Base-by-base conservation (phyloP, 169 alveolate species). In the Plasmodium inui region DNA sequence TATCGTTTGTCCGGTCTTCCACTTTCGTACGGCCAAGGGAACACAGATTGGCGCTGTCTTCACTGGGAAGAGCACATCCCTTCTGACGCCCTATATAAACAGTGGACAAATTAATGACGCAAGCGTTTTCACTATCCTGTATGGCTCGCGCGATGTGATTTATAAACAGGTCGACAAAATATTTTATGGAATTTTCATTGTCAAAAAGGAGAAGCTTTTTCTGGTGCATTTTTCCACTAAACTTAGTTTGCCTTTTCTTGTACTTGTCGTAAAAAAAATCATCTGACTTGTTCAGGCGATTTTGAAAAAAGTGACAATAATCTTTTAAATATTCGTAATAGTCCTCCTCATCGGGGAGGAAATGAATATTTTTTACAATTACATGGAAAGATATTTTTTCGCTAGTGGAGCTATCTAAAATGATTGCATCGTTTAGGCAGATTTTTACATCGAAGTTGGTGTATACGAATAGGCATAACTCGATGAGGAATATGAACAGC, bases 361-460 rank as follows among this genome's bases (percentile, higher is more conserved):
- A 34, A 82, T 91, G 95, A 22, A 81, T 91, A 91, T 91, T 91
- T 91, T 91, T 91, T 41, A 91, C 71, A 50, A 91, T 91, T 44
- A 91, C 78, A 50, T 91, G 95, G 83, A 91, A 91, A 12, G 95
- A 91, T n/a, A 91, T 74, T 82, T 91, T 91, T 44, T 81, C 50
- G 57, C 55, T 61, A 19, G 95, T 44, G 26, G 95, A 91, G 73
- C 95, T 91, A 44, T 91, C 95, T 82, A 91, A 91, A 39, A 91
- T 91, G 10, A 91, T 70, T 8, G 74, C 37, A 50, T 91, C 95
- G 28, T 82, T 91, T 78, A 91, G 76, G 78, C 92, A 82, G 19
- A 91, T 82, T 91, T 91, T 81, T 67, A 91, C 83, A 34, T 91
- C 67, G 57, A 81, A 91, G 41, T 70, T 28, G 5, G 46, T 2